These are phyloP conservation scores for Euphorbia lathyris DNA, from an alignment of 345 rosid genomes.

Conservation along the genomic window DNA sequence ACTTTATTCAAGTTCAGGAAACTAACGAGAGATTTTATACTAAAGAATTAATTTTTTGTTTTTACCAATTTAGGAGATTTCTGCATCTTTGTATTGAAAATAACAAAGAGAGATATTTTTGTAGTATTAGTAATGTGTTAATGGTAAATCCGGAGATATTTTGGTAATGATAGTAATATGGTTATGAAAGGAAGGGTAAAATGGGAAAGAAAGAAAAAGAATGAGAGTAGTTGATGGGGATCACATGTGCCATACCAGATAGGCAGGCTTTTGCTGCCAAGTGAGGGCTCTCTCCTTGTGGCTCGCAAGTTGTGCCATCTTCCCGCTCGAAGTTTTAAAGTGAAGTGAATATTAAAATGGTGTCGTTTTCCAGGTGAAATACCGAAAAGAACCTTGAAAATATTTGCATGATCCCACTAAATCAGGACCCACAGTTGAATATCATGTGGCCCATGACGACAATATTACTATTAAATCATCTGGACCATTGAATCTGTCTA, in stretches of 20 bases:
- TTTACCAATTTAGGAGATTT: no score
- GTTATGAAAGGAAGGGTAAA: neutral
- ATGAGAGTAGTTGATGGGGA: neutral
- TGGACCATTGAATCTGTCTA: slow-evolving; percentile 6
- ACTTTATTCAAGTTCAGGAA: no score
- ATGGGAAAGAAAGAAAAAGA: neutral
- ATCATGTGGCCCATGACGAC: slow-evolving; percentile 11
- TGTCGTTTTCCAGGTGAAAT: slow-evolving; percentile 1
- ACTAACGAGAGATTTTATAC: no score
- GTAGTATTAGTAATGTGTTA: no score
- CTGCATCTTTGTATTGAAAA: no score
- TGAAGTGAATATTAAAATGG: slow-evolving; percentile 15
- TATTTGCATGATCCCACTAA: slow-evolving; percentile 12
- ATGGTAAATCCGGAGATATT: no score
- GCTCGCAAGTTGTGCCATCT: slow-evolving; percentile 33
- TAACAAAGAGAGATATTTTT: no score
- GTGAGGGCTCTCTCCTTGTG: neutral
- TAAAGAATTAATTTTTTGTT: no score
- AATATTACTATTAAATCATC: slow-evolving; percentile 1
- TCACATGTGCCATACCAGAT: slow-evolving; percentile 44
- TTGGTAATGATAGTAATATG: no score
- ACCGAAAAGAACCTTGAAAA: neutral
- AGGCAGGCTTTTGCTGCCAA: slow-evolving; percentile 41
- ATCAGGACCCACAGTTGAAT: neutral
- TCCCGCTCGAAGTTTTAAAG: slow-evolving; percentile 25